A percentile compares a stretch with the other conserved stretches of the same genome.
phyloP scores from a whole-genome alignment of 2,329 filamentous ascomycete genomes.

The Ascochyta clinopodiicola region DNA sequence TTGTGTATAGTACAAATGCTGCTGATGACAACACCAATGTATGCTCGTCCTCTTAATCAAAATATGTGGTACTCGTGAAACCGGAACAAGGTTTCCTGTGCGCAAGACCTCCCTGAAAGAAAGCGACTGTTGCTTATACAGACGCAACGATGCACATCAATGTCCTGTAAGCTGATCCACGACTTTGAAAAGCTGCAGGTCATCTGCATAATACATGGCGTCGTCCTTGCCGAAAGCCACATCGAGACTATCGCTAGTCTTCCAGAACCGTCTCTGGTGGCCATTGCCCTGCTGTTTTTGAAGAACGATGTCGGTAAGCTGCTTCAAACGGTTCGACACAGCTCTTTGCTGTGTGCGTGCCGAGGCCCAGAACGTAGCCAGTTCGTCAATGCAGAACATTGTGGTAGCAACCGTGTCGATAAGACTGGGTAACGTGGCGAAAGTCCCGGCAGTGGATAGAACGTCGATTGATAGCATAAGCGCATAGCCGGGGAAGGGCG shows the following conservation, averaged over 20 bases:
- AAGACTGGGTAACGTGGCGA: slow-evolving; percentile 54
- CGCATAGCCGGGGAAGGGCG: slow-evolving; percentile 67
- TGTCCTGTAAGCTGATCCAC: slow-evolving; percentile 31
- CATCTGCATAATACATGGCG: slow-evolving; percentile 49
- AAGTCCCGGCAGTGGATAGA: slow-evolving; percentile 64
- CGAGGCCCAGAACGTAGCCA: slow-evolving; percentile 66
- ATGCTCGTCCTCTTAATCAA: neutral
- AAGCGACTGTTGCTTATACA: neutral
- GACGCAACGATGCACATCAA: slow-evolving; percentile 1
- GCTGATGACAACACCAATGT: neutral
- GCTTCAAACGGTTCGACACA: slow-evolving; percentile 56
- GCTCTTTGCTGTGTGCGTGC: slow-evolving; percentile 59
- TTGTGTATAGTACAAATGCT: slow-evolving; percentile 4
- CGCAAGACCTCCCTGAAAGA: neutral
- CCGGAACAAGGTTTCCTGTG: neutral
- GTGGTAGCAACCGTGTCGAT: slow-evolving; percentile 63
- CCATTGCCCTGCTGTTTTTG: slow-evolving; percentile 43
- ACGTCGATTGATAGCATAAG: slow-evolving; percentile 71
- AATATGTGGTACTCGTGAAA: neutral
- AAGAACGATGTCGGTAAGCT: slow-evolving; percentile 51
- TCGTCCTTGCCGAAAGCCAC: slow-evolving; percentile 53
- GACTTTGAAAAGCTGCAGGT: slow-evolving; percentile 39
- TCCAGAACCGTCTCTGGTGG: slow-evolving; percentile 45
- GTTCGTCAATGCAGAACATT: slow-evolving; percentile 61
- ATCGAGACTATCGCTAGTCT: slow-evolving; percentile 49